Evolutionary conservation across 108 stramenopile genomes (phyloP).

Genomic region (Licmophora abbreviata): DNA sequence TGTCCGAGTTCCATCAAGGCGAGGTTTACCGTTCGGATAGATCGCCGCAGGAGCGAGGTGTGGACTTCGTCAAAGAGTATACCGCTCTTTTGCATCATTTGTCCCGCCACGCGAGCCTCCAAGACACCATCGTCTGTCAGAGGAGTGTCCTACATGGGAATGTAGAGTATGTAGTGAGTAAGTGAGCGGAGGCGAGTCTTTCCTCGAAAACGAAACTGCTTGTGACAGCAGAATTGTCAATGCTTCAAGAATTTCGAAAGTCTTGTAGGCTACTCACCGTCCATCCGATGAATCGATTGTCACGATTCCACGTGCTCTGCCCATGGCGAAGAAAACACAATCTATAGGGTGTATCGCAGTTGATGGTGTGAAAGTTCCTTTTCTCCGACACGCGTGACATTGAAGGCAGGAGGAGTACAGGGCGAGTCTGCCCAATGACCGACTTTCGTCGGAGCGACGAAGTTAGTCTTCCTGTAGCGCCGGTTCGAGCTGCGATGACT

Average conservation of each 20-base stretch:
- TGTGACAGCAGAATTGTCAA: too few species aligned
- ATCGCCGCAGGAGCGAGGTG: conserved; percentile 77
- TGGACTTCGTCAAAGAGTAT: conserved; percentile 82
- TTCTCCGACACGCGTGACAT: too few species aligned
- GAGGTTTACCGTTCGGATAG: conserved; percentile 69
- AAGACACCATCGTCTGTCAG: conserved; percentile 87
- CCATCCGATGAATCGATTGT: conserved; percentile 92
- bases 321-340: conserved; percentile 77
- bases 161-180: background rate
- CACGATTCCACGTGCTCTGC: conserved; percentile 91
- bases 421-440: too few species aligned
- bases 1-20: conserved; percentile 85
- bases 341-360: conserved; percentile 40
- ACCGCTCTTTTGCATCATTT: conserved; percentile 61
- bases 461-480: too few species aligned
- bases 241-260: background rate
- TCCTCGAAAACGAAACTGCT: too few species aligned
- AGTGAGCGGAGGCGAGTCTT: too few species aligned
- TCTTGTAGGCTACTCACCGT: conserved; percentile 8
- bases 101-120: conserved; percentile 88
- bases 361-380: conserved; percentile 1
- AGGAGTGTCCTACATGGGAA: conserved; percentile 66
- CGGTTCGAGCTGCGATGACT: too few species aligned
- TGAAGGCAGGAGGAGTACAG: too few species aligned
- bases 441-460: too few species aligned